These are phyloP conservation scores for Talaromyces sp. DNA, from an alignment of 2,329 filamentous ascomycete genomes.

Conservation along the genomic window DNA sequence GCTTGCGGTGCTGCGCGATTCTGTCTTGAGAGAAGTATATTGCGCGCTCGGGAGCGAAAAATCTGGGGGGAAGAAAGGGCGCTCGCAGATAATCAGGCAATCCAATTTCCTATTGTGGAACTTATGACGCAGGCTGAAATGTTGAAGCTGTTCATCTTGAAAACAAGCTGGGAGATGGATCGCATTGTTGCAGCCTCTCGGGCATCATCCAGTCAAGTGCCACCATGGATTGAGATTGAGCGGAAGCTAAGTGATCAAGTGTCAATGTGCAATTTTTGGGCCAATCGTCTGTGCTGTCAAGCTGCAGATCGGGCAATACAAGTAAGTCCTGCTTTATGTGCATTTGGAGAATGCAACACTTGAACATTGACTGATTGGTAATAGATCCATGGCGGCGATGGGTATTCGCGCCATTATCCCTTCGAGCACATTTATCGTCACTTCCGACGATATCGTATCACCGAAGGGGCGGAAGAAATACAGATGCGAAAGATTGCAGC, in stretches of 20 bases:
- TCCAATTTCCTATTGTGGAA: constrained; percentile 67
- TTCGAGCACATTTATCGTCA: constrained; percentile 70
- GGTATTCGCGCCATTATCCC: constrained; percentile 60
- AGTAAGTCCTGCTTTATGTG: constrained; percentile 30
- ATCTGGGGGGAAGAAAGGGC: constrained; percentile 29
- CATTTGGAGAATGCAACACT: not conserved
- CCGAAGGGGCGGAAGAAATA: constrained; percentile 67
- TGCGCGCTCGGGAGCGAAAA: constrained; percentile 57
- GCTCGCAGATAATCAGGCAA: constrained; percentile 58
- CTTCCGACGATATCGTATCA: constrained; percentile 65
- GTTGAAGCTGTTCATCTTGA: constrained; percentile 62
- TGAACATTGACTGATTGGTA: not conserved
- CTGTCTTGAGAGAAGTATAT: constrained; percentile 61
- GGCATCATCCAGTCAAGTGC: constrained; percentile 17
- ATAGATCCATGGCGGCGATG: constrained; percentile 59
- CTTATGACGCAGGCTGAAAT: constrained; percentile 64
- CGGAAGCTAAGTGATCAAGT: constrained; percentile 63
- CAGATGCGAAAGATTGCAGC: constrained; percentile 68
- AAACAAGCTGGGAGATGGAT: constrained; percentile 66
- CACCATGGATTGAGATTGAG: constrained; percentile 58
- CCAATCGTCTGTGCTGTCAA: constrained; percentile 62
- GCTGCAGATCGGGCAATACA: constrained; percentile 66
- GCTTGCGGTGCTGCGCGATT: constrained; percentile 54
- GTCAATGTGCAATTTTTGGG: constrained; percentile 68
- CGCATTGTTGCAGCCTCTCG: constrained; percentile 39